phyloP scores from a whole-genome alignment of 2,329 filamentous ascomycete species.

The Colletotrichum eleusines region DNA sequence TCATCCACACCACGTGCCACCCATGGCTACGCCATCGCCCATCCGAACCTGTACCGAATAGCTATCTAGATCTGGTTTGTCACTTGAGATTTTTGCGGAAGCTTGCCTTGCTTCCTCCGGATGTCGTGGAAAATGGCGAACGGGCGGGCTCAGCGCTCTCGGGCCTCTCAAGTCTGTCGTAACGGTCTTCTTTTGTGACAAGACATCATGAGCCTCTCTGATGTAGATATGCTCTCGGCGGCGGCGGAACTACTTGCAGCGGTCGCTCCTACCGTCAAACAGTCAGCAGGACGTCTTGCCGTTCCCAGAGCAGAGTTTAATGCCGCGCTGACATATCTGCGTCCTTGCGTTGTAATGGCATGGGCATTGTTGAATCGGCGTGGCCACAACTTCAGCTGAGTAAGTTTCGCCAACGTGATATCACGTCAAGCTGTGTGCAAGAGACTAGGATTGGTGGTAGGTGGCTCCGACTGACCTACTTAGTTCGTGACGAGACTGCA shows the following conservation, averaged over 20 bases:
- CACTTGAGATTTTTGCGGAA: neutral
- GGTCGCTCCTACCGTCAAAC: neutral
- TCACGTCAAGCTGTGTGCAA: neutral
- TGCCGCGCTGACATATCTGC: neutral
- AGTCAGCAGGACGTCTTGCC: neutral
- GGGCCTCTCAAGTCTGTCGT: slow-evolving; percentile 10
- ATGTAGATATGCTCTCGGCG: slow-evolving; percentile 12
- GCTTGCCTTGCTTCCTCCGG: neutral
- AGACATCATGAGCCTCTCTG: slow-evolving; percentile 32
- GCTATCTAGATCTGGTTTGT: neutral
- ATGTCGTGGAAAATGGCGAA: neutral
- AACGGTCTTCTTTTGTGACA: slow-evolving; percentile 12
- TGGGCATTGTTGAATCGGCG: neutral
- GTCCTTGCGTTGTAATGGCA: neutral
- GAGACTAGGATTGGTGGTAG: neutral
- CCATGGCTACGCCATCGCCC: neutral
- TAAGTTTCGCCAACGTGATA: neutral
- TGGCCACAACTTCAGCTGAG: neutral
- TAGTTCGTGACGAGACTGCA: neutral
- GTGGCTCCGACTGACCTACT: slow-evolving; percentile 10
- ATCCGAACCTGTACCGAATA: slow-evolving; percentile 25
- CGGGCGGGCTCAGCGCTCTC: slow-evolving; percentile 10
- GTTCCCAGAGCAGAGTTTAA: neutral
- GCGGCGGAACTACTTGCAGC: neutral
- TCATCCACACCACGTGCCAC: neutral